Base-by-base conservation (phyloP, 1,284 basidiomycete genomes). In the Trametes versicolor region DNA sequence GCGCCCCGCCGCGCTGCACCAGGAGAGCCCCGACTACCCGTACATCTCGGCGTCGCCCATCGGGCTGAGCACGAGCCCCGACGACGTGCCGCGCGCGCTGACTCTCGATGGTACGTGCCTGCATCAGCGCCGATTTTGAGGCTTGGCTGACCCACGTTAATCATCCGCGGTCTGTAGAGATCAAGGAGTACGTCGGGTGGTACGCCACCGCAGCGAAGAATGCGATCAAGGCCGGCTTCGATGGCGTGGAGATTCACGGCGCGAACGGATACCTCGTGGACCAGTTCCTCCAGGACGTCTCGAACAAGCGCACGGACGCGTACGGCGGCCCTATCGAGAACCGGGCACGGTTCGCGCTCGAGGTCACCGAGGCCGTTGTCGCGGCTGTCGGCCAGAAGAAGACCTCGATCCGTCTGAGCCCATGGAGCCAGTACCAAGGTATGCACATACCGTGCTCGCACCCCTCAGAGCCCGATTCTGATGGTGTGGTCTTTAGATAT, bases 281-380 rank as follows among this genome's bases (percentile, higher is more conserved):
- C 66, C 80, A 83, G 70, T 82, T 81, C 71, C 58, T 82, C 39
- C 80, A 84, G 71, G 77, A 80, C 53, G 72, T 77, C 0, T 71
- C 79, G 58, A 89, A 89, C 78, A 78, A 82, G 48, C 83, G 87
- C 43, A 85, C 82, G 15, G 88, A 90, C 74, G 76, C 80, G 55
- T 91, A 87, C 72, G 87, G 88, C 19, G 88, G 87, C 6, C 79
- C 80, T 2, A 65, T 86, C 23, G 84, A 87, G 74, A 88, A 88
- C 73, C 79, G 88, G 25, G 68, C 77, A 1, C 77, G 83, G 19
- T 89, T 90, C 64, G 70, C 79, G 4, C 76, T 87, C 66, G 80
- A 81, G 70, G 79, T 87, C 29, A 73, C 86, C 2, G 80, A 84
- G 29, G 81, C 83, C 1, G 82, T 85, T 6, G 73, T 69, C 0